phyloP scores from a whole-genome alignment of 257 asterid genomes.

The Paulownia fortunei region DNA sequence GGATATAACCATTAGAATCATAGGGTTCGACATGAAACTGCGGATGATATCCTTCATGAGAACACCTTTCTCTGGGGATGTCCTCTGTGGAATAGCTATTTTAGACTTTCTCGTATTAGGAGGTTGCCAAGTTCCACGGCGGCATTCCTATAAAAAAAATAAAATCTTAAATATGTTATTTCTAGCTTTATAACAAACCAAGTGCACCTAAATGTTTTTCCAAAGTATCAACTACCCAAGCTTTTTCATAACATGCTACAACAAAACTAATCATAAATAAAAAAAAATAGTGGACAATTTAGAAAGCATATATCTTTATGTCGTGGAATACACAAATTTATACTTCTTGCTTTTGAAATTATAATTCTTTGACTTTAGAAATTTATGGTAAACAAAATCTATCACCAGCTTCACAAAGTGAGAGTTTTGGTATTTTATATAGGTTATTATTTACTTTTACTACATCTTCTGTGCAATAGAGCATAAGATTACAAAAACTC shows the following conservation, averaged over 20 bases:
- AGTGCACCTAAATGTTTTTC: background rate
- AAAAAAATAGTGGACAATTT: too few relatives aligned
- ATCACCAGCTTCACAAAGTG: too few relatives aligned
- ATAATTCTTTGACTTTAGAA: background rate
- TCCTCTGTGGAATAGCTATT: background rate
- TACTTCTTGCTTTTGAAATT: too few relatives aligned
- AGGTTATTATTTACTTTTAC: too few relatives aligned
- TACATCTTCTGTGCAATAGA: too few relatives aligned
- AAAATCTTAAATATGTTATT: too few relatives aligned
- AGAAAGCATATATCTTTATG: background rate
- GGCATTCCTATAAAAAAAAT: slow-evolving; percentile 33
- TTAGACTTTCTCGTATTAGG: background rate
- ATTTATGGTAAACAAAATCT: background rate
- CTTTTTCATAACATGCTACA: background rate
- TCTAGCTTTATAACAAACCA: background rate
- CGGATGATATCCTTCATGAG: background rate
- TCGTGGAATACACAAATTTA: too few relatives aligned
- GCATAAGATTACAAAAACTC: background rate
- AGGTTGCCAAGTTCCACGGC: slow-evolving; percentile 31
- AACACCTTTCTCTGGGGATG: background rate
- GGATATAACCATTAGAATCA: background rate
- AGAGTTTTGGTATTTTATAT: too few relatives aligned
- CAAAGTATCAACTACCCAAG: background rate
- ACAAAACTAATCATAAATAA: too few relatives aligned
- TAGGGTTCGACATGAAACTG: too few relatives aligned